These are phyloP conservation scores for Crucihimalaya himalaica DNA, from an alignment of 345 rosid species.

Conservation along the genomic window DNA sequence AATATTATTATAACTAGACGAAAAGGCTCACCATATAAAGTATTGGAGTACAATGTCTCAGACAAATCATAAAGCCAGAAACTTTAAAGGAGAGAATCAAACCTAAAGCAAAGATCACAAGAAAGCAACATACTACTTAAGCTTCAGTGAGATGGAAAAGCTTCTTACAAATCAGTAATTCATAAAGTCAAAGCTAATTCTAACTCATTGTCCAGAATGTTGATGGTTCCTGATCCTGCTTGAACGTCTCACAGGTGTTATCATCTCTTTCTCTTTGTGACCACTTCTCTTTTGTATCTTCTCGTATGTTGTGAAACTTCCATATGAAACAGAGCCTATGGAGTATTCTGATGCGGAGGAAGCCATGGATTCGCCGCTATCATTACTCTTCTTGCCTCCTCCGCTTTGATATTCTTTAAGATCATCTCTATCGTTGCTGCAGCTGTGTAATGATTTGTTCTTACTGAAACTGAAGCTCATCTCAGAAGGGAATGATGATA, in stretches of 20 bases:
- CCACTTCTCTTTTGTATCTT: slow-evolving; percentile 65
- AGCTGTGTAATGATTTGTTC: slow-evolving; percentile 42
- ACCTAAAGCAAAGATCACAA: slow-evolving; percentile 6
- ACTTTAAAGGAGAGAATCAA: slow-evolving; percentile 22
- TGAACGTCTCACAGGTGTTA: slow-evolving; percentile 88
- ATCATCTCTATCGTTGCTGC: slow-evolving; percentile 25
- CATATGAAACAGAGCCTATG: slow-evolving; percentile 56
- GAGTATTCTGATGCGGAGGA: slow-evolving; percentile 77
- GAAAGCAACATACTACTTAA: slow-evolving; percentile 12
- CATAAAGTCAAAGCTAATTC: slow-evolving; percentile 9
- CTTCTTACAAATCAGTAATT: slow-evolving; percentile 29
- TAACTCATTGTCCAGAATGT: slow-evolving; percentile 46
- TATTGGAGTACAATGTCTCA: slow-evolving; percentile 8
- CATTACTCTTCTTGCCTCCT: slow-evolving; percentile 41
- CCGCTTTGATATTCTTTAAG: slow-evolving; percentile 46
- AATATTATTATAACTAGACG: slow-evolving; percentile 3
- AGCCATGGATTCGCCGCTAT: slow-evolving; percentile 63
- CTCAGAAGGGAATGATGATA: slow-evolving; percentile 28
- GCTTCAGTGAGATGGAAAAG: slow-evolving; percentile 41
- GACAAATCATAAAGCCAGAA: slow-evolving; percentile 22
- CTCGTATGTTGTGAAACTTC: slow-evolving; percentile 86
- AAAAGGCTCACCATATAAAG: background rate
- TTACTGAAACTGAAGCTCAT: slow-evolving; percentile 56
- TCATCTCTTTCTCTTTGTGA: slow-evolving; percentile 49
- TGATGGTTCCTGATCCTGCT: slow-evolving; percentile 66